These are phyloP conservation scores for Cryptococcus amylolentus DNA, from an alignment of 1,284 basidiomycete species.

Conservation along the genomic window DNA sequence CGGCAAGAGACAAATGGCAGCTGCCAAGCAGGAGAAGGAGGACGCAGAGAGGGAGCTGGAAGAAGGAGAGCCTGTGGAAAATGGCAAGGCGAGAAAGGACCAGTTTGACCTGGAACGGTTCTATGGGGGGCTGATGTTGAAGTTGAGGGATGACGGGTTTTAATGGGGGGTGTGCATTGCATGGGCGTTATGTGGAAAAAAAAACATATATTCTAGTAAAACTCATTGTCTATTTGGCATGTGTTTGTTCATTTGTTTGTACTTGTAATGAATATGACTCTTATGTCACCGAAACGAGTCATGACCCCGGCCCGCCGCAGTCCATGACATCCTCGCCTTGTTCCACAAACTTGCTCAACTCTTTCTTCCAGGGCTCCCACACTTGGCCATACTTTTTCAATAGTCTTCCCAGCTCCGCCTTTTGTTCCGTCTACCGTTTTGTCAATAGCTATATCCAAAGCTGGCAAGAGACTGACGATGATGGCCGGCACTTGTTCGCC, in stretches of 20 bases:
- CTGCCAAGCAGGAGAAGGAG: constrained; percentile 40
- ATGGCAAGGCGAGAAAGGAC: constrained; percentile 37
- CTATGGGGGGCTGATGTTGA: constrained; percentile 50
- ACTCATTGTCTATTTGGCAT: neutral
- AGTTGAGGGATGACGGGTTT: constrained; percentile 47
- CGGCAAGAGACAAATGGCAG: constrained; percentile 40
- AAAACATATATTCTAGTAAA: neutral
- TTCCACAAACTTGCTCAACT: constrained; percentile 75
- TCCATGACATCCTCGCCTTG: constrained; percentile 64
- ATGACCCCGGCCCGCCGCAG: constrained; percentile 33
- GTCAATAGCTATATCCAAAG: neutral
- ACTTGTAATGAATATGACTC: too few species aligned
- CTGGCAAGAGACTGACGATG: constrained; percentile 58
- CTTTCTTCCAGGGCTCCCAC: constrained; percentile 80
- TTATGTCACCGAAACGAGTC: neutral
- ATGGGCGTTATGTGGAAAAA: neutral
- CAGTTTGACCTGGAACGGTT: constrained; percentile 50
- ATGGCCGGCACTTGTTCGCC: constrained; percentile 80
- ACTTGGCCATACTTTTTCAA: constrained; percentile 76
- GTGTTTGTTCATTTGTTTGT: neutral
- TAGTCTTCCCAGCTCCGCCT: constrained; percentile 68
- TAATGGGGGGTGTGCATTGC: constrained; percentile 11
- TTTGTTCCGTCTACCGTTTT: constrained; percentile 66
- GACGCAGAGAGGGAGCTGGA: constrained; percentile 9
- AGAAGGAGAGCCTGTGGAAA: constrained; percentile 11